These are phyloP conservation scores for Ascochyta koolunga DNA, from an alignment of 2,329 filamentous ascomycete species.

Conservation along the genomic window DNA sequence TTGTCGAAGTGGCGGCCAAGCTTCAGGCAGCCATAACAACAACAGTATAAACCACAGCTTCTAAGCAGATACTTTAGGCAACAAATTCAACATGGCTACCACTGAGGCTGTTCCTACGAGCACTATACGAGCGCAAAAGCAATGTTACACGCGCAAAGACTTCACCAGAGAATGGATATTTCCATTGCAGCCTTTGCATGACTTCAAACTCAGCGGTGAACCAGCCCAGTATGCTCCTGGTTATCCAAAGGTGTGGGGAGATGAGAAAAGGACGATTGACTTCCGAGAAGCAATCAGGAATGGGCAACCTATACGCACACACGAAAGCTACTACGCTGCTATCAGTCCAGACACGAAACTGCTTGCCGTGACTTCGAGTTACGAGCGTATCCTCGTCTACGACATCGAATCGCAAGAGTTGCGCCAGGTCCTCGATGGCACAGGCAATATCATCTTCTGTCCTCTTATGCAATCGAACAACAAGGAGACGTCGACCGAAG, in stretches of 20 bases:
- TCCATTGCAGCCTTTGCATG: constrained; percentile 16
- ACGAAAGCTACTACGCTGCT: constrained; percentile 17
- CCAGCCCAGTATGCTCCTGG: constrained; percentile 23
- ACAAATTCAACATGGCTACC: not conserved
- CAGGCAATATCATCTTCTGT: constrained; percentile 24
- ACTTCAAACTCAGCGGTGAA: constrained; percentile 21
- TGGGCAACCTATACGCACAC: not conserved
- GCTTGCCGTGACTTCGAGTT: constrained; percentile 27
- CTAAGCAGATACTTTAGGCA: not conserved
- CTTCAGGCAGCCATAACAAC: not conserved
- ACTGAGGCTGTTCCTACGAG: not conserved
- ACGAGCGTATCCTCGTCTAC: constrained; percentile 26
- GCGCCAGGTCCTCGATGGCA: constrained; percentile 32
- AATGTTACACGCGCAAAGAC: constrained; percentile 10
- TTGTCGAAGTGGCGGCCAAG: not conserved
- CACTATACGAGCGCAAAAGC: not conserved
- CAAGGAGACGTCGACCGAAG: not conserved
- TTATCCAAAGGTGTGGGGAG: constrained; percentile 25
- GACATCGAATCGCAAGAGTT: constrained; percentile 30
- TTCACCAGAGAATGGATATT: constrained; percentile 23
- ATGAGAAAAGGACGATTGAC: constrained; percentile 14
- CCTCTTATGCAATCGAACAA: constrained; percentile 2
- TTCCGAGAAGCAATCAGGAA: constrained; percentile 10
- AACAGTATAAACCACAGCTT: not conserved
- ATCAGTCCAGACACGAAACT: constrained; percentile 32